Percentiles rank a stretch among this genome's conserved stretches.
Conservation (phyloP, 192 early-diverging fungal species). For the Backusella sp. region DNA sequence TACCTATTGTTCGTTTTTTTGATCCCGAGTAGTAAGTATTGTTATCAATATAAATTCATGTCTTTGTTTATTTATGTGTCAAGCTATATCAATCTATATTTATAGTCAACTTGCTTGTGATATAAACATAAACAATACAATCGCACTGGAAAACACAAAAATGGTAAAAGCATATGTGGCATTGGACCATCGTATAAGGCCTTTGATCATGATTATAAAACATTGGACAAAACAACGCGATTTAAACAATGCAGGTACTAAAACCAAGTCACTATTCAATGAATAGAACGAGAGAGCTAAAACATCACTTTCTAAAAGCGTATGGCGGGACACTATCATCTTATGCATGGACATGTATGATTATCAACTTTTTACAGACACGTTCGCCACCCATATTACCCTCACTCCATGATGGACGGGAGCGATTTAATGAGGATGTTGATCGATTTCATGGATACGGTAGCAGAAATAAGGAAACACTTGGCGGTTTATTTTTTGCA, state of each 20-base stretch:
- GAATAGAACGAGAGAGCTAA: background rate
- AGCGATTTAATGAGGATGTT: conserved; percentile 75
- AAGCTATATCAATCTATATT: background rate
- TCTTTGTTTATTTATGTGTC: background rate
- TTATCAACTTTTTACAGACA: conserved; percentile 90
- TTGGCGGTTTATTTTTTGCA: conserved; percentile 77
- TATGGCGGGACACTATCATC: conserved; percentile 92
- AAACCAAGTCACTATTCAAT: background rate
- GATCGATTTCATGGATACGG: conserved; percentile 66
- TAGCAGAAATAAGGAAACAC: conserved; percentile 63
- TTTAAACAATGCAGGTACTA: conserved; percentile 82
- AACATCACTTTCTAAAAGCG: conserved; percentile 42
- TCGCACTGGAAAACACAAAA: conserved; percentile 85
- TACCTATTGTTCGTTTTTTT: conserved; percentile 90
- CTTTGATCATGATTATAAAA: conserved; percentile 88
- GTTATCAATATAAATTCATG: background rate
- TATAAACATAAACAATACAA: conserved; percentile 90
- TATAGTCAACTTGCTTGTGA: conserved; percentile 76
- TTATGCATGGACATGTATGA: conserved; percentile 93
- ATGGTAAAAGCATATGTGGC: conserved; percentile 89
- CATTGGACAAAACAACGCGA: conserved; percentile 84
- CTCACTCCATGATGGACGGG: conserved; percentile 71
- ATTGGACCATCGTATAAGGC: conserved; percentile 81
- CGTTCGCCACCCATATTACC: conserved; percentile 90
- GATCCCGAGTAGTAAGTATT: conserved; percentile 78